Conservation (phyloP, 208 protist species). For the Crithidia expoeki region DNA sequence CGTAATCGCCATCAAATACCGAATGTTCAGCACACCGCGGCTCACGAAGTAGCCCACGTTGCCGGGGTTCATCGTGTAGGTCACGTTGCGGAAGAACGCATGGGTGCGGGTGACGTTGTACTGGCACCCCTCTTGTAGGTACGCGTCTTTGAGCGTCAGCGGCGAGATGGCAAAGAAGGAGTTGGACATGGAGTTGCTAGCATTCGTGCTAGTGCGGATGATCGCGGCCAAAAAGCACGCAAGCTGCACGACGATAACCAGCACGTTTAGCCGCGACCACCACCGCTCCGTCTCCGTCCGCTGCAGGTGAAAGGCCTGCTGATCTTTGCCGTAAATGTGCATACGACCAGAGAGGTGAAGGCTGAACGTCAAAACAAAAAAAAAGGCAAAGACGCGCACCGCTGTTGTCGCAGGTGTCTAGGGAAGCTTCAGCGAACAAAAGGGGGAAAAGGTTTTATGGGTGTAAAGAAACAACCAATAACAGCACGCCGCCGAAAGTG, state of each 20-base stretch:
- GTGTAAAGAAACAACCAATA: too few species aligned
- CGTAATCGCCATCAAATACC: constrained; percentile 64
- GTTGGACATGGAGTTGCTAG: constrained; percentile 65
- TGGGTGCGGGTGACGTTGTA: constrained; percentile 42
- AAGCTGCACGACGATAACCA: constrained; percentile 65
- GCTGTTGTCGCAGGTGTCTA: too few species aligned
- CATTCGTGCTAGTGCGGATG: constrained; percentile 49
- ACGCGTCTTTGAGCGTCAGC: constrained; percentile 46
- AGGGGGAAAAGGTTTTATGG: too few species aligned
- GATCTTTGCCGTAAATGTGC: constrained; percentile 86
- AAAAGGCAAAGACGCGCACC: background rate
- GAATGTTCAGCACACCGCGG: constrained; percentile 63
- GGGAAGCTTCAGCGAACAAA: too few species aligned
- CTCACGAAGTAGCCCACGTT: constrained; percentile 83
- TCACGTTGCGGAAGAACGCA: constrained; percentile 65
- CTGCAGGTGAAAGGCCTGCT: constrained; percentile 73
- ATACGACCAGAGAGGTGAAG: constrained; percentile 31
- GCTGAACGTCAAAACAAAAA: constrained; percentile 14
- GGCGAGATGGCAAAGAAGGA: constrained; percentile 49
- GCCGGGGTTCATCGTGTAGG: constrained; percentile 37
- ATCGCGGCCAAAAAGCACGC: constrained; percentile 66
- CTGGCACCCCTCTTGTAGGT: constrained; percentile 34
- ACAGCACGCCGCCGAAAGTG: too few species aligned
- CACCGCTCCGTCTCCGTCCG: constrained; percentile 71
- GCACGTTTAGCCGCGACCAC: constrained; percentile 64